phyloP scores from a whole-genome alignment of 805 yeast genomes.

The Wickerhamiella occidentalis region DNA sequence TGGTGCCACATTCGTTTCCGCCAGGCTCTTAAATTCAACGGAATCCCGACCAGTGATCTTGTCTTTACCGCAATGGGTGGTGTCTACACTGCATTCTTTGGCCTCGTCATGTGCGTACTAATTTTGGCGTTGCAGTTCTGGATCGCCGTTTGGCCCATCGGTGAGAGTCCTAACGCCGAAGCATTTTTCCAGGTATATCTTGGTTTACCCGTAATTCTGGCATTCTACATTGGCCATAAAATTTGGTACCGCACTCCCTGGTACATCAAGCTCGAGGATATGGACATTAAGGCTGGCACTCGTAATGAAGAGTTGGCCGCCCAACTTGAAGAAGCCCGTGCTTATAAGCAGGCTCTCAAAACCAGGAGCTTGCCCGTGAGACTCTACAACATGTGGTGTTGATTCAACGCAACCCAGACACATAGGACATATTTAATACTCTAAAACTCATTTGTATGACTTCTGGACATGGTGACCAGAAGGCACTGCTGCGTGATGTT shows the following conservation, averaged over 20 bases:
- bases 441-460: too few species aligned
- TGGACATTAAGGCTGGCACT: conserved; percentile 55
- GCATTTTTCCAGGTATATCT: conserved; percentile 56
- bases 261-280: conserved; percentile 34
- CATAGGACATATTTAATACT: not conserved
- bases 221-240: conserved; percentile 47
- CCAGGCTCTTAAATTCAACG: conserved; percentile 49
- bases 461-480: too few species aligned
- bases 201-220: conserved; percentile 50
- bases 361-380: conserved; percentile 39
- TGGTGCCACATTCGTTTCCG: conserved; percentile 52
- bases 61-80: conserved; percentile 54
- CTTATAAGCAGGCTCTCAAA: conserved; percentile 41
- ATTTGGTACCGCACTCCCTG: conserved; percentile 32
- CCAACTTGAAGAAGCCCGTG: conserved; percentile 41
- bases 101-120: conserved; percentile 40
- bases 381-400: conserved; percentile 46
- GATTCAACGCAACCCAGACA: conserved; percentile 49
- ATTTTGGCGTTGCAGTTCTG: conserved; percentile 62
- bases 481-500: too few species aligned
- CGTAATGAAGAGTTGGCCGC: conserved; percentile 39
- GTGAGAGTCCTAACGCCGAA: conserved; percentile 32
- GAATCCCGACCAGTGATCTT: conserved; percentile 50
- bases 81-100: conserved; percentile 48
- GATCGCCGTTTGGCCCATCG: conserved; percentile 59